These are phyloP conservation scores for Trichomonas gallinae DNA, from an alignment of 208 protist species.

Conservation along the genomic window DNA sequence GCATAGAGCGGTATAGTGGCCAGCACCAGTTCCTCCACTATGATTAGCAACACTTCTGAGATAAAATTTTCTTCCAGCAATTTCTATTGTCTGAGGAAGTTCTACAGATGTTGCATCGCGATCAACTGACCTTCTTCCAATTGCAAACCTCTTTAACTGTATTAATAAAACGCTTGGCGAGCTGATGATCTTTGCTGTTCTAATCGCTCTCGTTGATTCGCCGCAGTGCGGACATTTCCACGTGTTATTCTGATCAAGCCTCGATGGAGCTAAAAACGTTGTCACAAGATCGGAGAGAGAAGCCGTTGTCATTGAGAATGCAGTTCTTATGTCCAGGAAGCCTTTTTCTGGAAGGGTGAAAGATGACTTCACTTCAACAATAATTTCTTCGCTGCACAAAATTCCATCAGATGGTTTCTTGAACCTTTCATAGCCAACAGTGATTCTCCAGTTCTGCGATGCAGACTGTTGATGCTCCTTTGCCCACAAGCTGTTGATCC, in stretches of 20 bases:
- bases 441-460: neutral
- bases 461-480: neutral
- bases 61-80: neutral
- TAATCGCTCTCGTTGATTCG: neutral
- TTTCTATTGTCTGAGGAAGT: neutral
- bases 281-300: neutral
- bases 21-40: neutral
- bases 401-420: neutral
- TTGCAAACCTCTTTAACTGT: neutral
- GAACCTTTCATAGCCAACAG: neutral
- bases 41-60: neutral
- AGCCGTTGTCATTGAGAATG: too few relatives aligned
- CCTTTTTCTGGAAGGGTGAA: neutral
- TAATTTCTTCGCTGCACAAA: neutral
- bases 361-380: neutral
- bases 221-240: neutral
- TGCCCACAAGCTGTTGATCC: neutral
- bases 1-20: neutral
- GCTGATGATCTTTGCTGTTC: neutral
- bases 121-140: neutral
- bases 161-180: neutral
- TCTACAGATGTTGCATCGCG: neutral
- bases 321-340: neutral
- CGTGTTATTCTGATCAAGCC: neutral
- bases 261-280: neutral